These are phyloP conservation scores for Fusarium stilboides DNA, from an alignment of 2,329 filamentous ascomycete species.

Conservation along the genomic window DNA sequence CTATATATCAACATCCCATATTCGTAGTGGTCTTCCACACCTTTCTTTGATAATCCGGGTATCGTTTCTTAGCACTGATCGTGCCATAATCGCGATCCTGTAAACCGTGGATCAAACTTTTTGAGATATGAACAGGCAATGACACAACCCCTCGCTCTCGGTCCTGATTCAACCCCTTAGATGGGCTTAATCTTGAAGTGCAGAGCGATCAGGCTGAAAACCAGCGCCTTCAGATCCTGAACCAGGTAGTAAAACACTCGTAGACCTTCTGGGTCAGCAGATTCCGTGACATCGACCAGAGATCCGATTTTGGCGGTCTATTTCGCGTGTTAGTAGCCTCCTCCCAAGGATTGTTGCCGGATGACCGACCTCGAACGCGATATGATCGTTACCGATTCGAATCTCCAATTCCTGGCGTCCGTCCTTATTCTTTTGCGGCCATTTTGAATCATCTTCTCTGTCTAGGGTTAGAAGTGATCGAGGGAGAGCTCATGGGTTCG, in stretches of 20 bases:
- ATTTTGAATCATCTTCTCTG: constrained; percentile 98
- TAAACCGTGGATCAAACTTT: constrained; percentile 2
- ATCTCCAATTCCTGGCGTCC: constrained; percentile 97
- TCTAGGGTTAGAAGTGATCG: constrained; percentile 29
- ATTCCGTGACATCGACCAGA: constrained; percentile 95
- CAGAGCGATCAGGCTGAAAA: constrained; percentile 95
- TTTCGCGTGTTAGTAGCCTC: constrained; percentile 31
- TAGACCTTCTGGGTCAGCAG: constrained; percentile 93
- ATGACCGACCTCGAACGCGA: constrained; percentile 88
- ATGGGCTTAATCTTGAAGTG: constrained; percentile 97
- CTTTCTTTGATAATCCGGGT: constrained; percentile 36
- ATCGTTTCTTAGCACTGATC: constrained; percentile 30
- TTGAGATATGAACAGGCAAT: constrained; percentile 8
- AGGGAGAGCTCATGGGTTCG: constrained; percentile 2
- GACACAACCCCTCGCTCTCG: constrained; percentile 17
- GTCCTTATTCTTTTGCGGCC: constrained; percentile 99
- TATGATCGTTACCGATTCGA: constrained; percentile 92
- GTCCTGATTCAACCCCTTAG: constrained; percentile 54
- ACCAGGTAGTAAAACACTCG: constrained; percentile 99
- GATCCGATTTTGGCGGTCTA: constrained; percentile 99
- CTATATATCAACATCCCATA: constrained; percentile 14
- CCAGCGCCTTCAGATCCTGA: constrained; percentile 94
- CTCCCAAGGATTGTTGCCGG: background rate
- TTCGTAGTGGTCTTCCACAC: constrained; percentile 17
- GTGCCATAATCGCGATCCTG: constrained; percentile 11